A percentile compares a stretch with the other conserved stretches of the same genome.
phyloP scores from a whole-genome alignment of 768 basidiomycete species.

The Phaffia tasmanica region DNA sequence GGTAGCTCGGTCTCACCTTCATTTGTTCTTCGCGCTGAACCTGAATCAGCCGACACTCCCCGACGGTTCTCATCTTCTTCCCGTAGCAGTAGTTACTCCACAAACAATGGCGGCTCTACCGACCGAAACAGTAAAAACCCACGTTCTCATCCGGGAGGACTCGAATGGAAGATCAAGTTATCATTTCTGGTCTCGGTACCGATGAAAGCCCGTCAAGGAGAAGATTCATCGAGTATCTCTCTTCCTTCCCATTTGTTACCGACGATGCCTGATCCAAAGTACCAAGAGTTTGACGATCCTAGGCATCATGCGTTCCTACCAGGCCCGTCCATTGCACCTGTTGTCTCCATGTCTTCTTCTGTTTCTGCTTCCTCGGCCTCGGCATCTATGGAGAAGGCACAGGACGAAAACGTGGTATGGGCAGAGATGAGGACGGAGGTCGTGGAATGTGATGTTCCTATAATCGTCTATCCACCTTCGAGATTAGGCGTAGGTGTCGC shows the following conservation, averaged over 20 bases:
- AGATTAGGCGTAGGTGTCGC: slow-evolving; percentile 5
- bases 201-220: slow-evolving; percentile 35
- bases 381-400: slow-evolving; percentile 37
- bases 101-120: no score
- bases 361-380: slow-evolving; percentile 3
- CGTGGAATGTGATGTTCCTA: slow-evolving; percentile 87
- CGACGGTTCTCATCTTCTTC: slow-evolving; percentile 23
- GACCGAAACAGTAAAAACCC: slow-evolving; percentile 1
- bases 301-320: slow-evolving; percentile 9
- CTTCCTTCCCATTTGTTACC: slow-evolving; percentile 32
- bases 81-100: neutral
- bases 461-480: slow-evolving; percentile 49
- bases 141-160: slow-evolving; percentile 48
- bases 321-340: slow-evolving; percentile 25
- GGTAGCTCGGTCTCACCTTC: slow-evolving; percentile 30
- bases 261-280: slow-evolving; percentile 32
- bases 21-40: slow-evolving; percentile 56
- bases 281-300: slow-evolving; percentile 26
- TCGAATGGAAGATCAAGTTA: slow-evolving; percentile 81
- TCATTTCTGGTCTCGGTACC: slow-evolving; percentile 66
- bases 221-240: slow-evolving; percentile 20
- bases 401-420: slow-evolving; percentile 48
- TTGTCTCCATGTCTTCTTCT: slow-evolving; percentile 20
- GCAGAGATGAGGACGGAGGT: slow-evolving; percentile 61
- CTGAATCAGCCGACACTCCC: slow-evolving; percentile 14